Conservation (phyloP, 441 rosid genomes). For the Kokia cookei region DNA sequence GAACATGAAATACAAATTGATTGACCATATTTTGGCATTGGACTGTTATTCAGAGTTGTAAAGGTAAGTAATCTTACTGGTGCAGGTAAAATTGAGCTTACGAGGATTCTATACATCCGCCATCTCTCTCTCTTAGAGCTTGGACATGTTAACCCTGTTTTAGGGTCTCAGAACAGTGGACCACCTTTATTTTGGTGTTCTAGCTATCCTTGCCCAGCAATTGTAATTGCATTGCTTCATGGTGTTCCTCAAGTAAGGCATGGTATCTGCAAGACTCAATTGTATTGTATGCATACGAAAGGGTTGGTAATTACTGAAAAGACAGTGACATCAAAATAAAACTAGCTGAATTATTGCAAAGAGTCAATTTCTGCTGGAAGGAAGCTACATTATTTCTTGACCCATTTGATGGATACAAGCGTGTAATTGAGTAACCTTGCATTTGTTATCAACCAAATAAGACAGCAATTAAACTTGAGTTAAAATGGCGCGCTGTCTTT, state of each 20-base stretch:
- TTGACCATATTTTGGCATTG: not conserved
- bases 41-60: not conserved
- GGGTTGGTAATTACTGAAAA: not conserved
- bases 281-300: not conserved
- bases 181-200: not conserved
- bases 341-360: not conserved
- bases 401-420: not conserved
- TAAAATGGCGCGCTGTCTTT: conserved; percentile 6
- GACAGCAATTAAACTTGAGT: conserved; percentile 7
- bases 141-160: not conserved
- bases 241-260: not conserved
- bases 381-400: not conserved
- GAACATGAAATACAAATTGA: not conserved
- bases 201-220: not conserved
- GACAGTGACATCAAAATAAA: not conserved
- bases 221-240: not conserved
- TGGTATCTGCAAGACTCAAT: not conserved
- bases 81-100: not conserved
- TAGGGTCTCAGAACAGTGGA: not conserved
- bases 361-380: not conserved
- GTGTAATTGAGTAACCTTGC: not conserved
- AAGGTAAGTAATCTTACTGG: not conserved
- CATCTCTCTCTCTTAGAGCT: not conserved
- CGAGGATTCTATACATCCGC: not conserved
- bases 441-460: not conserved